These are phyloP conservation scores for Passalora sequoiae DNA, from an alignment of 2,329 filamentous ascomycete species.

Conservation along the genomic window DNA sequence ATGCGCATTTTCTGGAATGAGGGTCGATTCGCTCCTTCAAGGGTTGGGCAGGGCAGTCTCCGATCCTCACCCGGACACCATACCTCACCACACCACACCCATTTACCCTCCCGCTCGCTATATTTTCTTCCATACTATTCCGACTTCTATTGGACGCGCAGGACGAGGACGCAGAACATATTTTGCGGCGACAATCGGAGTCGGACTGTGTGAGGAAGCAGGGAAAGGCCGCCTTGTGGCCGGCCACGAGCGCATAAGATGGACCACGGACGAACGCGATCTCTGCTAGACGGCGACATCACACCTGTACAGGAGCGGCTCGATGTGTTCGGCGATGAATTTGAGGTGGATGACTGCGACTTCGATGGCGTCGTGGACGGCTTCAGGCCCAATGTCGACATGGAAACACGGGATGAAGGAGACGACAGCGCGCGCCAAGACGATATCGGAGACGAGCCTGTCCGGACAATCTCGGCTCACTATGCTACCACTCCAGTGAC, in stretches of 20 bases:
- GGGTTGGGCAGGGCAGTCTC: too few relatives aligned
- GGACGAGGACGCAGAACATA: not conserved
- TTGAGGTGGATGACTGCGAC: constrained; percentile 40
- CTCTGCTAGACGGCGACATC: constrained; percentile 27
- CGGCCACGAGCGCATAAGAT: constrained; percentile 9
- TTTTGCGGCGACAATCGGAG: constrained; percentile 11
- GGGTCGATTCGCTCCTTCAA: too few relatives aligned
- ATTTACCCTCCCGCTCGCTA: constrained; percentile 2
- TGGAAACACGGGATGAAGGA: constrained; percentile 17
- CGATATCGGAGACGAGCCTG: constrained; percentile 25
- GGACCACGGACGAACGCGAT: constrained; percentile 24
- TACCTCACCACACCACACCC: not conserved
- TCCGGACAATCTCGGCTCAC: constrained; percentile 31
- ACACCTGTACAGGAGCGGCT: constrained; percentile 32
- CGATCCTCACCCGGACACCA: not conserved
- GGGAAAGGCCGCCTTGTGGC: constrained; percentile 17
- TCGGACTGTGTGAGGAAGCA: constrained; percentile 16
- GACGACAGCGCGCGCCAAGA: constrained; percentile 19
- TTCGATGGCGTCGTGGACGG: constrained; percentile 43
- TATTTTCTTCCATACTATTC: not conserved
- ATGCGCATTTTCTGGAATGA: too few relatives aligned
- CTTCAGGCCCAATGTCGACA: constrained; percentile 38
- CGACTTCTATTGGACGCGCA: not conserved
- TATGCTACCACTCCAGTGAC: constrained; percentile 23
- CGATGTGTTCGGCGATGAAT: constrained; percentile 48